phyloP scores from a whole-genome alignment of 306 rosid genomes.

The Lagenaria siceraria region DNA sequence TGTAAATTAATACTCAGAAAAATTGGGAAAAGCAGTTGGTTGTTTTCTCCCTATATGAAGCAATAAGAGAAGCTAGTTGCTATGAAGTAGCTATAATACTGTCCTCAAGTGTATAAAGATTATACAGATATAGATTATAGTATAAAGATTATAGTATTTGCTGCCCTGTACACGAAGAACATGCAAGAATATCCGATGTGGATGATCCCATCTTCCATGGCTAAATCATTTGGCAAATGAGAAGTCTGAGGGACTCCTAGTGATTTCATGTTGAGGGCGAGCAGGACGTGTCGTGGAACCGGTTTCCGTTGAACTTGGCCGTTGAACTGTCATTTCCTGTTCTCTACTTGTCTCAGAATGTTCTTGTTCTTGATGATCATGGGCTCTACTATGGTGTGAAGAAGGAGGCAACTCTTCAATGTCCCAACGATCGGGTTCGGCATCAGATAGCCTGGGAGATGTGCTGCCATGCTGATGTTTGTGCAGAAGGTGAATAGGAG shows the following conservation, averaged over 20 bases:
- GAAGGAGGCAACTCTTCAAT: slow-evolving; percentile 20
- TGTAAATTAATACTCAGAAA: neutral
- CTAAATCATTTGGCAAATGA: slow-evolving; percentile 26
- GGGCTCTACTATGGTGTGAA: slow-evolving; percentile 5
- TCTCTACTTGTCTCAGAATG: neutral
- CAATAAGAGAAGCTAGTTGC: neutral
- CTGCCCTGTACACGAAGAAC: slow-evolving; percentile 4
- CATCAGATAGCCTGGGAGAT: slow-evolving; percentile 24
- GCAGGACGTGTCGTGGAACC: neutral
- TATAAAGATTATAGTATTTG: too few relatives aligned
- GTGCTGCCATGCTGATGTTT: slow-evolving; percentile 12
- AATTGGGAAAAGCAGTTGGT: neutral
- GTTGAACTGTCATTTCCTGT: slow-evolving; percentile 11
- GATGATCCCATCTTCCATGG: neutral
- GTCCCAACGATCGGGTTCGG: slow-evolving; percentile 22
- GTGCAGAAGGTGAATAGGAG: slow-evolving; percentile 53
- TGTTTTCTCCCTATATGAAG: neutral
- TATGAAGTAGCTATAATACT: neutral
- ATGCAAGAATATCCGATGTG: neutral
- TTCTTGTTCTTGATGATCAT: slow-evolving; percentile 9
- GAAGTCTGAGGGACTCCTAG: slow-evolving; percentile 15
- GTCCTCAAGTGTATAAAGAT: slow-evolving; percentile 1
- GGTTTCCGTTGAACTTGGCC: slow-evolving; percentile 10
- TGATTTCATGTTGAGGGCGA: slow-evolving; percentile 23
- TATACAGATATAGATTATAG: neutral